A percentile compares a stretch with the other conserved stretches of the same genome.
Conservation (phyloP, 495 filamentous ascomycete genomes). For the Penicillium longicatenatum region DNA sequence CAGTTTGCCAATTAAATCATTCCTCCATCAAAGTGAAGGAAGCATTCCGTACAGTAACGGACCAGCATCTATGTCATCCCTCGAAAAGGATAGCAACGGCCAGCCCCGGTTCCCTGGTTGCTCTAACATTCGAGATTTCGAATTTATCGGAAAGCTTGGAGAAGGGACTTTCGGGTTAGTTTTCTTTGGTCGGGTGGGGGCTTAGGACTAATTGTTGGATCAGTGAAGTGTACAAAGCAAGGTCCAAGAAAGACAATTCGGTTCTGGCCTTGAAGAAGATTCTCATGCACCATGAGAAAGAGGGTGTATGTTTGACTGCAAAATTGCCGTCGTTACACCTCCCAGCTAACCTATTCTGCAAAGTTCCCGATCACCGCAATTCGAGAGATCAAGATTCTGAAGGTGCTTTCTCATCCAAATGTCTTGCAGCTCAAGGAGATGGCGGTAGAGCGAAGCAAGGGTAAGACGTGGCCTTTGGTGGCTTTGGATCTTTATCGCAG, state of each 20-base stretch:
- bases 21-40: background rate
- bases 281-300: conserved; percentile 93
- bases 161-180: conserved; percentile 94
- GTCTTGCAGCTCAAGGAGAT: conserved; percentile 89
- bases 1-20: background rate
- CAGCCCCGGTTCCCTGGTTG: conserved; percentile 70
- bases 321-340: background rate
- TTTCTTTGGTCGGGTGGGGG: background rate
- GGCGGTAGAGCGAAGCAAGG: conserved; percentile 82
- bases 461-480: conserved; percentile 35
- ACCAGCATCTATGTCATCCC: conserved; percentile 36
- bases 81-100: conserved; percentile 41
- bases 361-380: conserved; percentile 96
- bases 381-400: conserved; percentile 95
- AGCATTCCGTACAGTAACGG: background rate
- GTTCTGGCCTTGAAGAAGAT: conserved; percentile 94
- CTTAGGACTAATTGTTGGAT: conserved; percentile 15
- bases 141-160: conserved; percentile 86
- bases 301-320: conserved; percentile 64
- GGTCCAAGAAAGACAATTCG: conserved; percentile 68
- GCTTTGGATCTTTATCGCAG: background rate
- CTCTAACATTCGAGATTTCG: conserved; percentile 85
- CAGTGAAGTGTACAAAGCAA: conserved; percentile 90
- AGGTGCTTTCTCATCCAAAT: conserved; percentile 88
- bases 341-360: conserved; percentile 9